Conservation (phyloP, 176 grass and related monocot species). For the Ensete glaucum region DNA sequence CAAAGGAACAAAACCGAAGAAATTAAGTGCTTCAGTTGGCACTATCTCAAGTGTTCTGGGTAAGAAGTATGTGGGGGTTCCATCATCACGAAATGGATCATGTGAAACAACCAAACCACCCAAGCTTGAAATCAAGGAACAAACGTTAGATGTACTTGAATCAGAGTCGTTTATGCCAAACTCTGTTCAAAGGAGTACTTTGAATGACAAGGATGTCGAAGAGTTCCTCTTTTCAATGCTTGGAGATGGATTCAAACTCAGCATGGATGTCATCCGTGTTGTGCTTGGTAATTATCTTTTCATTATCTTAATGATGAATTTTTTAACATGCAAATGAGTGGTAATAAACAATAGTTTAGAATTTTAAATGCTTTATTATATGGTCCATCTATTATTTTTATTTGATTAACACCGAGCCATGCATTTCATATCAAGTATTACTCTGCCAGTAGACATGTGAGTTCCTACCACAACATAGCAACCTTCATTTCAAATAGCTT, state of each 20-base stretch:
- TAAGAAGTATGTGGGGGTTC: conserved; percentile 37
- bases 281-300: conserved; percentile 59
- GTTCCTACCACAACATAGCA: too few relatives aligned
- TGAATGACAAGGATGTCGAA: conserved; percentile 66
- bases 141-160: conserved; percentile 35
- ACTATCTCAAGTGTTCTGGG: conserved; percentile 60
- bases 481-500: too few relatives aligned
- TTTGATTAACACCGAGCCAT: neutral
- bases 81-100: conserved; percentile 25
- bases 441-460: too few relatives aligned
- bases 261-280: conserved; percentile 49
- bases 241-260: conserved; percentile 89
- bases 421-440: too few relatives aligned
- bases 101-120: conserved; percentile 51
- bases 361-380: neutral
- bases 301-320: conserved; percentile 5
- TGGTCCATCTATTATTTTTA: neutral
- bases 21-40: conserved; percentile 62
- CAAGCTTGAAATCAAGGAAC: conserved; percentile 60
- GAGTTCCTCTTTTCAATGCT: conserved; percentile 94
- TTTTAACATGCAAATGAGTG: neutral
- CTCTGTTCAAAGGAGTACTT: conserved; percentile 40
- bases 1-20: conserved; percentile 39
- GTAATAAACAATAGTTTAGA: neutral
- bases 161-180: conserved; percentile 26